phyloP scores from a whole-genome alignment of 257 asterid genomes.

The Solanum phureja region DNA sequence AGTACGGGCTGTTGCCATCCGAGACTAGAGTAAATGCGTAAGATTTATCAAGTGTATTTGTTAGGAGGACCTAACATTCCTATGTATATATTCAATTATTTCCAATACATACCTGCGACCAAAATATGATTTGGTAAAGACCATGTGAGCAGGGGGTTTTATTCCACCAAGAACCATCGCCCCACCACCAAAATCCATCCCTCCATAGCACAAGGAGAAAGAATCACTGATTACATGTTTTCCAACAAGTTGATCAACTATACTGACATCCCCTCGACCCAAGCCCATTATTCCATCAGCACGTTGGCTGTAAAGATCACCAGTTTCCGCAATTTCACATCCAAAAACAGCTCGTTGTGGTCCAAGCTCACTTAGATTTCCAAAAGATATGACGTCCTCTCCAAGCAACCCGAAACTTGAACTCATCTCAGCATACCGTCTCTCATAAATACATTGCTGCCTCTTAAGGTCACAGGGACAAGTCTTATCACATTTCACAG shows the following conservation, averaged over 20 bases:
- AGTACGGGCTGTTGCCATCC: conserved; percentile 99
- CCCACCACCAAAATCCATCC: conserved; percentile 96
- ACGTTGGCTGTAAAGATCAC: conserved; percentile 90
- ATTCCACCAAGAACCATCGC: conserved; percentile 94
- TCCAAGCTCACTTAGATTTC: conserved; percentile 69
- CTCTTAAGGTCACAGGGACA: conserved; percentile 69
- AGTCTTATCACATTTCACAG: conserved; percentile 65
- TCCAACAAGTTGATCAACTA: conserved; percentile 84
- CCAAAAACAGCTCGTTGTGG: conserved; percentile 92
- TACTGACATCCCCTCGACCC: conserved; percentile 92
- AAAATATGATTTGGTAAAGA: too few relatives aligned
- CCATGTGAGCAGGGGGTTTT: too few relatives aligned
- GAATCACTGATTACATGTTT: conserved; percentile 78
- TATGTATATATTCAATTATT: too few relatives aligned
- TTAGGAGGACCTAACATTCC: too few relatives aligned
- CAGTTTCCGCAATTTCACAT: conserved; percentile 83
- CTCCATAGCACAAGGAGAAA: conserved; percentile 95
- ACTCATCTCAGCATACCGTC: conserved; percentile 95
- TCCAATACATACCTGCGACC: too few relatives aligned
- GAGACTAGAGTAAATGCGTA: conserved; percentile 97
- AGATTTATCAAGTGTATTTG: conserved; percentile 82
- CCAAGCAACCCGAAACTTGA: conserved; percentile 90
- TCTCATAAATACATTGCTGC: conserved; percentile 64
- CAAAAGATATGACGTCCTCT: conserved; percentile 76
- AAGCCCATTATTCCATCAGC: conserved; percentile 99